phyloP scores from a whole-genome alignment of 441 rosid genomes.

The Capsella rubella region DNA sequence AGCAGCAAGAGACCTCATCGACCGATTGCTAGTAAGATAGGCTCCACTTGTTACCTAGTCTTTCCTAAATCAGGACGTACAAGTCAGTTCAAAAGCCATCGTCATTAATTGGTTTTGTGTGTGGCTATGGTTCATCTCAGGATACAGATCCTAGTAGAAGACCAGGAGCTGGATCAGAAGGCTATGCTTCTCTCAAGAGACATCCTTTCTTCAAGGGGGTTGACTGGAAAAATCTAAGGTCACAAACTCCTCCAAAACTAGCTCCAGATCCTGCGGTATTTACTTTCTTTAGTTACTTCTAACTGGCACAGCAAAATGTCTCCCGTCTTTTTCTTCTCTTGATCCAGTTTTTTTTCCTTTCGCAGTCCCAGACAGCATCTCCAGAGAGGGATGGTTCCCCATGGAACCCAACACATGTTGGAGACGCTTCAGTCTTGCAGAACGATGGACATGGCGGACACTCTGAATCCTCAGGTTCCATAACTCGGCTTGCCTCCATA shows the following conservation, averaged over 20 bases:
- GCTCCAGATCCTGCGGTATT: conserved; percentile 71
- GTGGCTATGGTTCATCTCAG: conserved; percentile 49
- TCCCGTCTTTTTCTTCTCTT: conserved; percentile 26
- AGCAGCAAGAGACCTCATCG: conserved; percentile 90
- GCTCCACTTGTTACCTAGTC: conserved; percentile 15
- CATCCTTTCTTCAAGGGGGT: conserved; percentile 92
- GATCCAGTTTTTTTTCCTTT: conserved; percentile 21
- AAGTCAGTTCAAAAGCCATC: background rate
- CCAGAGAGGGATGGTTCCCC: conserved; percentile 68
- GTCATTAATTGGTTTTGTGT: background rate
- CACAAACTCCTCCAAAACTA: conserved; percentile 84
- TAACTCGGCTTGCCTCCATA: conserved; percentile 89
- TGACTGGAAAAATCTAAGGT: conserved; percentile 84
- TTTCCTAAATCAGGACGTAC: background rate
- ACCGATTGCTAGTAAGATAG: conserved; percentile 76
- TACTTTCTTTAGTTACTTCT: conserved; percentile 3
- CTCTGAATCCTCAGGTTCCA: conserved; percentile 66
- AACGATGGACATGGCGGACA: conserved; percentile 61
- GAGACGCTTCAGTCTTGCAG: conserved; percentile 61
- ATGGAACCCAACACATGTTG: conserved; percentile 79
- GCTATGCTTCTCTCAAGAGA: conserved; percentile 81
- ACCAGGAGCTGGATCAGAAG: conserved; percentile 94
- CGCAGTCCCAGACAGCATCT: conserved; percentile 63
- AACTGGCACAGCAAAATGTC: background rate
- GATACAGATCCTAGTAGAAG: conserved; percentile 91